Percentiles rank a stretch among this genome's conserved stretches.
These are phyloP conservation scores for Solanum commersonii DNA, from an alignment of 257 asterid species.

Conservation along the genomic window DNA sequence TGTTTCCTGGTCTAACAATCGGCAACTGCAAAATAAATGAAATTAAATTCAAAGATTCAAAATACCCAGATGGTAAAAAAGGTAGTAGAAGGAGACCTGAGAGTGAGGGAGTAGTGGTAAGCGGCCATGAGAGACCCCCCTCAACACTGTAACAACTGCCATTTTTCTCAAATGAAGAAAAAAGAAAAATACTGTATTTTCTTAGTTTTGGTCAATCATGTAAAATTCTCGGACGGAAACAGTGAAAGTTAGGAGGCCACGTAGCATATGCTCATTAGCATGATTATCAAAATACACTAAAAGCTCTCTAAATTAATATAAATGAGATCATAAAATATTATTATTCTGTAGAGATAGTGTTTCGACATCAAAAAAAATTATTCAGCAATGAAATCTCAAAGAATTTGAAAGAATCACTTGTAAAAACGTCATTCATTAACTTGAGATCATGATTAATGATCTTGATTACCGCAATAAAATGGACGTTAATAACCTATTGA, in stretches of 20 bases:
- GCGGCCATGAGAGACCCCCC: conserved; percentile 39
- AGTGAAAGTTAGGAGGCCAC: background rate
- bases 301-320: no score
- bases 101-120: conserved; percentile 33
- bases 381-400: no score
- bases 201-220: background rate
- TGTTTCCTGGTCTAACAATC: conserved; percentile 20
- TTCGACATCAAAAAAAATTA: no score
- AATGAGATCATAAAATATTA: no score
- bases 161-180: conserved; percentile 7
- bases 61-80: background rate
- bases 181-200: background rate
- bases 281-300: no score
- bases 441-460: no score
- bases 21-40: conserved; percentile 37
- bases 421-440: no score
- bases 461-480: no score
- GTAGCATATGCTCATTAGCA: background rate
- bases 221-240: background rate
- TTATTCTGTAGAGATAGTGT: no score
- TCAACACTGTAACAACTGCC: conserved; percentile 52
- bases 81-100: conserved; percentile 27
- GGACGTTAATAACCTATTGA: no score
- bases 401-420: no score
- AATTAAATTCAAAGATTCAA: background rate